phyloP scores from a whole-genome alignment of 176 grass and related monocot species.

The Cenchrus fungigraminus region DNA sequence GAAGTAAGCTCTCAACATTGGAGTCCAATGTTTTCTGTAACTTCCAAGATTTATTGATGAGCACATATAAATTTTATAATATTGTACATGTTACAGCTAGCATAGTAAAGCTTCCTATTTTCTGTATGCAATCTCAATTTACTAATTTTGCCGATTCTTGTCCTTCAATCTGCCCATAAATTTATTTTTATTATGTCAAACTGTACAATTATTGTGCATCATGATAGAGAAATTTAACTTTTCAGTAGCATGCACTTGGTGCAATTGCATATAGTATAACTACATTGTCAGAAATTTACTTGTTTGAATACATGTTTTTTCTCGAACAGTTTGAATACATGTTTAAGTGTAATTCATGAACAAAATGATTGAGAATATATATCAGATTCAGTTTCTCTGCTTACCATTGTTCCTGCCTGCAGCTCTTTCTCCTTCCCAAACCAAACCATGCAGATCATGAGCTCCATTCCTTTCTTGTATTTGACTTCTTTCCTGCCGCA shows the following conservation, averaged over 20 bases:
- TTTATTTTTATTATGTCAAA: background rate
- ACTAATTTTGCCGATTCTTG: background rate
- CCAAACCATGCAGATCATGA: no score
- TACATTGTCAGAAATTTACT: background rate
- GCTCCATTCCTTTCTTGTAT: no score
- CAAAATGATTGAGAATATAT: background rate
- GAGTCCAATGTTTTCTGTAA: background rate
- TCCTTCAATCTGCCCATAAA: background rate
- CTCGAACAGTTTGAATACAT: background rate
- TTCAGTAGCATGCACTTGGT: background rate
- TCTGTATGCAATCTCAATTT: background rate
- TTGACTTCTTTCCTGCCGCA: no score
- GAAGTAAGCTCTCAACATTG: background rate
- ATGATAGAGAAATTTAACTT: background rate
- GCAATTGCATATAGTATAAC: background rate
- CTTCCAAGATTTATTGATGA: background rate
- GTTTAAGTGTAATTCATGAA: background rate
- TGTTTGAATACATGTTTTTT: background rate
- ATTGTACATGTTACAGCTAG: background rate
- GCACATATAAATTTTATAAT: background rate
- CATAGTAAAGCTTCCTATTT: background rate
- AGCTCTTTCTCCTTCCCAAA: no score
- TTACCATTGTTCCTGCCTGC: no score
- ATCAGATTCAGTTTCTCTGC: background rate
- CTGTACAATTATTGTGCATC: background rate